phyloP scores from a whole-genome alignment of 164 flowering plant genomes.

The Berberis vulgaris region DNA sequence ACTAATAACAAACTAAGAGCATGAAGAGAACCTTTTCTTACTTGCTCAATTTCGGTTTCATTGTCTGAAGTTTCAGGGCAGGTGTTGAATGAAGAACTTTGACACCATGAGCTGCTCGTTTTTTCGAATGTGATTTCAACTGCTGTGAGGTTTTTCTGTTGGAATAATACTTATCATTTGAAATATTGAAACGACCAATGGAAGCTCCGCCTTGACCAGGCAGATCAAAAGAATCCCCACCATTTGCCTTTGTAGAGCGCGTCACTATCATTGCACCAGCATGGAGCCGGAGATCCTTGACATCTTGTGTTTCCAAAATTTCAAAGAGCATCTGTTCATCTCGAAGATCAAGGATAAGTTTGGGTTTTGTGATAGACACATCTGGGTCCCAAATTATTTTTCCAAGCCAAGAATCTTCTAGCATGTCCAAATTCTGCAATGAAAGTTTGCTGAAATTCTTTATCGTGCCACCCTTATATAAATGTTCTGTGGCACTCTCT shows the following conservation, averaged over 20 bases:
- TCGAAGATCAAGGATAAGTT: conserved; percentile 85
- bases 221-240: conserved; percentile 46
- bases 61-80: conserved; percentile 79
- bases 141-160: conserved; percentile 81
- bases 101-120: conserved; percentile 67
- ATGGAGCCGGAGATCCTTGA: conserved; percentile 50
- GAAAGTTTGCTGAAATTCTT: conserved; percentile 42
- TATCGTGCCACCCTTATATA: conserved; percentile 25
- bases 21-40: conserved; percentile 26
- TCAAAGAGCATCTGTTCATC: conserved; percentile 98
- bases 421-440: conserved; percentile 49
- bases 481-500: conserved; percentile 24
- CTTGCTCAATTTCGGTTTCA: conserved; percentile 95
- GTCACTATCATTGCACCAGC: conserved; percentile 84
- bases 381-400: conserved; percentile 70
- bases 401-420: conserved; percentile 82
- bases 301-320: conserved; percentile 52
- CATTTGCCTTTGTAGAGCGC: conserved; percentile 34
- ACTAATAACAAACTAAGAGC: too few relatives aligned
- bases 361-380: conserved; percentile 42
- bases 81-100: conserved; percentile 88
- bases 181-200: conserved; percentile 63
- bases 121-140: conserved; percentile 69
- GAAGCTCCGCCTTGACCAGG: conserved; percentile 43
- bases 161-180: conserved; percentile 85